phyloP scores from a whole-genome alignment of 176 grass and related monocot genomes.

The Musa troglodytarum region DNA sequence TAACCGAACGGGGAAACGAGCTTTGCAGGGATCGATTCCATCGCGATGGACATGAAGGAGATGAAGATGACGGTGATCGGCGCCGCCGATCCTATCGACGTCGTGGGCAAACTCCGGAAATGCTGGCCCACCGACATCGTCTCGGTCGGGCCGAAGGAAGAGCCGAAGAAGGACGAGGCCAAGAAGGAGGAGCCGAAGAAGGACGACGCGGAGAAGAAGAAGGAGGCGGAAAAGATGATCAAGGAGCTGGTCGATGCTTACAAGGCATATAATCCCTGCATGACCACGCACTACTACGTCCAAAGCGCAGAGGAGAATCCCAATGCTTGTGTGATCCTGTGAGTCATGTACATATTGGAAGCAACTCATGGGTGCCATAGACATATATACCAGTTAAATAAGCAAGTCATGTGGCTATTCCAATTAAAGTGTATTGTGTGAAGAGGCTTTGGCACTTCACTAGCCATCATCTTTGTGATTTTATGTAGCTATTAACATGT shows the following conservation, averaged over 20 bases:
- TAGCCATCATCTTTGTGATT: no score
- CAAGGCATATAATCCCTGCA: neutral
- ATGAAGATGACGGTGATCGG: constrained; percentile 13
- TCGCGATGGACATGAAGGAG: constrained; percentile 11
- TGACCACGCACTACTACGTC: neutral
- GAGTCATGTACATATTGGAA: no score
- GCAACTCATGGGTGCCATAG: no score
- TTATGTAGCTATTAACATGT: no score
- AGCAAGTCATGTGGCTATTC: no score
- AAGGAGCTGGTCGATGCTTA: neutral
- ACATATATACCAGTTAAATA: no score
- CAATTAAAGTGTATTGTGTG: no score
- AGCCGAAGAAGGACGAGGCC: neutral
- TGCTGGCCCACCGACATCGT: neutral
- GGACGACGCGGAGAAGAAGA: neutral
- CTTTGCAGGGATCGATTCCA: constrained; percentile 4
- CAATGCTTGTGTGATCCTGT: no score
- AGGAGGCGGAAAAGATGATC: constrained; percentile 6
- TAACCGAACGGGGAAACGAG: no score
- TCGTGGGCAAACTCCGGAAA: constrained; percentile 3
- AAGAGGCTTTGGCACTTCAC: no score
- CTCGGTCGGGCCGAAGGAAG: neutral
- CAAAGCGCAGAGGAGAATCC: no score
- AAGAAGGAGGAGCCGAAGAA: neutral
- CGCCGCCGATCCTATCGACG: neutral